Percentiles rank a stretch among this genome's conserved stretches.
phyloP scores from a whole-genome alignment of 768 basidiomycete genomes.

The Pleurotus platypus region DNA sequence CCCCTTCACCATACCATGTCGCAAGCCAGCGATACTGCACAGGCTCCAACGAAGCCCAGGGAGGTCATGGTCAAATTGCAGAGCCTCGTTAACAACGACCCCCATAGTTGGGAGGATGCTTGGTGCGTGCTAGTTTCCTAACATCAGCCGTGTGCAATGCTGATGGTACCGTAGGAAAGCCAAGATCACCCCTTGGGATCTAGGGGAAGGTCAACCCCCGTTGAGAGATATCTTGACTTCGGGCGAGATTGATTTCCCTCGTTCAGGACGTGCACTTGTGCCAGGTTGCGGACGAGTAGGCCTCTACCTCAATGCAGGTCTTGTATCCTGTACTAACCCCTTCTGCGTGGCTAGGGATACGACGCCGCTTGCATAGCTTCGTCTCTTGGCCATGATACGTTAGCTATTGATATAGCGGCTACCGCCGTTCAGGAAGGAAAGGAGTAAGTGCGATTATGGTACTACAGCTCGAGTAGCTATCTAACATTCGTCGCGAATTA shows the following conservation, averaged over 20 bases:
- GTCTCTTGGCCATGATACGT: conserved; percentile 39
- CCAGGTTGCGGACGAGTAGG: conserved; percentile 55
- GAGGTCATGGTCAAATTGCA: not conserved
- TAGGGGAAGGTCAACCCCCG: conserved; percentile 50
- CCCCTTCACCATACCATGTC: not conserved
- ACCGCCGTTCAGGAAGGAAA: conserved; percentile 49
- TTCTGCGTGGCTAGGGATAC: conserved; percentile 44
- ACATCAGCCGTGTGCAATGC: not conserved
- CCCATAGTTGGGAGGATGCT: conserved; percentile 7
- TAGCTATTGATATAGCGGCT: conserved; percentile 55
- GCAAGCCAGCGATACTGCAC: not conserved
- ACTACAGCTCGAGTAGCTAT: not conserved
- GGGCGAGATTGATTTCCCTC: conserved; percentile 40
- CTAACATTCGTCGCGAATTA: conserved; percentile 4
- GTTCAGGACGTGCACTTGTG: conserved; percentile 39
- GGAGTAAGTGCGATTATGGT: conserved; percentile 23
- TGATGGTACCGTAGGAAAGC: conserved; percentile 31
- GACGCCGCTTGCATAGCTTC: conserved; percentile 55
- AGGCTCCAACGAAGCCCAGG: not conserved
- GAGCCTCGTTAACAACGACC: conserved; percentile 1
- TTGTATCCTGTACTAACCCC: not conserved
- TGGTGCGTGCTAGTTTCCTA: not conserved
- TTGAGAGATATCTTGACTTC: conserved; percentile 49
- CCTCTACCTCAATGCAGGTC: not conserved
- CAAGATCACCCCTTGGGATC: conserved; percentile 63